Conservation (phyloP, 306 rosid genomes). For the Prunus mongolica region DNA sequence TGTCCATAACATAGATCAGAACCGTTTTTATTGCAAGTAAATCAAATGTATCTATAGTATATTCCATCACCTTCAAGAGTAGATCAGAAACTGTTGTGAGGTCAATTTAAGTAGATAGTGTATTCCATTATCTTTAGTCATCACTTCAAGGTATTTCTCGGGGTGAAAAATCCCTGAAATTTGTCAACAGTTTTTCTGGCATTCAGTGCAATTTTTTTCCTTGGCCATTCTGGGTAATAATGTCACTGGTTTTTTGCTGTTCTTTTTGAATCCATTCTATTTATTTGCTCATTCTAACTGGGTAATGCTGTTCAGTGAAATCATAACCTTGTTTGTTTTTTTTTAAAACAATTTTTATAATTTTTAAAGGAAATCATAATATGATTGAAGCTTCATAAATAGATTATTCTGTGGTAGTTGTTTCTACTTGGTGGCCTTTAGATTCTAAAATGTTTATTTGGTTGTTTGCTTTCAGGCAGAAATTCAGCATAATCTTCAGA, state of each 20-base stretch:
- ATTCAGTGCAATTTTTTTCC: not conserved
- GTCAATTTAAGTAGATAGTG: not conserved
- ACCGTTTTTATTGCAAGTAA: not conserved
- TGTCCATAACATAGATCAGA: not conserved
- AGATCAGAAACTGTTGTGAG: not conserved
- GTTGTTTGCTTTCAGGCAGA: conserved; percentile 65
- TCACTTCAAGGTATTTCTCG: not conserved
- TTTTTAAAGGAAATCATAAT: not conserved
- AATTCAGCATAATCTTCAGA: conserved; percentile 78
- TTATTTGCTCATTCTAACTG: not conserved
- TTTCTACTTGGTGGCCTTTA: conserved; percentile 10
- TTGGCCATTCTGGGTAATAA: not conserved
- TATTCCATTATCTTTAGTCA: not conserved
- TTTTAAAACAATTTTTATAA: not conserved
- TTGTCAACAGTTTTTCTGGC: not conserved
- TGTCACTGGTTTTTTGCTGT: not conserved
- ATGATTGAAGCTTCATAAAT: not conserved
- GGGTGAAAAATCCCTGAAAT: not conserved
- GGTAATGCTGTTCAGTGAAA: not conserved
- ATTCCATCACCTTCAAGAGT: no score
- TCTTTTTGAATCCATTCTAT: not conserved
- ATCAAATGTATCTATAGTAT: not conserved
- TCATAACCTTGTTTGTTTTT: not conserved
- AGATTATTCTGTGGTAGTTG: conserved; percentile 1
- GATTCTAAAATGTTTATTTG: conserved; percentile 6